Evolutionary conservation across 2,329 filamentous ascomycete genomes (phyloP).

Genomic region (Phyllosticta paracitricarpa): DNA sequence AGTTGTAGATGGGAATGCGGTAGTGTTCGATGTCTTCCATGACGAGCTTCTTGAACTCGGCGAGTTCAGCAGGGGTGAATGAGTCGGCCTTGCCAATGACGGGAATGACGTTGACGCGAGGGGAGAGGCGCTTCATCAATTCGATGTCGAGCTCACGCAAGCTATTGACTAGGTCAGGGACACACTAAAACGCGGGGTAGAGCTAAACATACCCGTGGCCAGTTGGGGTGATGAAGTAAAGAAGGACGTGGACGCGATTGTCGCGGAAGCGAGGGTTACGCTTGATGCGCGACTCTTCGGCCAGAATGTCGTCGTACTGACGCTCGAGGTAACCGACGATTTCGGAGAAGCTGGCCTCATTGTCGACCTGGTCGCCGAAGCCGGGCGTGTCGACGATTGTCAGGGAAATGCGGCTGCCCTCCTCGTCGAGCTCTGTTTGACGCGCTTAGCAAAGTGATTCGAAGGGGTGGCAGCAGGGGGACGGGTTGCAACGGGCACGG

Average conservation of each 20-base stretch:
- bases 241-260: slow-evolving; percentile 94
- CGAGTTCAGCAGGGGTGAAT: slow-evolving; percentile 88
- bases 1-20: slow-evolving; percentile 99
- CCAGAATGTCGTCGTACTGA: slow-evolving; percentile 98
- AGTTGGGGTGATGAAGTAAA: slow-evolving; percentile 99
- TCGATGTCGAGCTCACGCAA: slow-evolving; percentile 98
- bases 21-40: slow-evolving; percentile 99
- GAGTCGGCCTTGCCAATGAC: slow-evolving; percentile 98
- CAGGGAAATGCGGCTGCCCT: slow-evolving; percentile 93
- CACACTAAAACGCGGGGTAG: neutral
- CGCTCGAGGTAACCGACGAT: slow-evolving; percentile 97
- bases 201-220: slow-evolving; percentile 62
- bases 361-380: slow-evolving; percentile 98
- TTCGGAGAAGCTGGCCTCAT: slow-evolving; percentile 95
- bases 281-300: slow-evolving; percentile 99
- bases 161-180: slow-evolving; percentile 37
- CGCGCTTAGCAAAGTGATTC: slow-evolving; percentile 15
- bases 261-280: slow-evolving; percentile 99
- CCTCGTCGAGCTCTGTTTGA: slow-evolving; percentile 91
- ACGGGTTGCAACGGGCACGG: slow-evolving; percentile 27
- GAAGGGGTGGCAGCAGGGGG: neutral
- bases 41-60: slow-evolving; percentile 98
- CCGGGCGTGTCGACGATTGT: slow-evolving; percentile 98
- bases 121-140: slow-evolving; percentile 97
- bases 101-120: slow-evolving; percentile 96